Base-by-base conservation (phyloP, 2,329 filamentous ascomycete species). In the Xylogone sp. region DNA sequence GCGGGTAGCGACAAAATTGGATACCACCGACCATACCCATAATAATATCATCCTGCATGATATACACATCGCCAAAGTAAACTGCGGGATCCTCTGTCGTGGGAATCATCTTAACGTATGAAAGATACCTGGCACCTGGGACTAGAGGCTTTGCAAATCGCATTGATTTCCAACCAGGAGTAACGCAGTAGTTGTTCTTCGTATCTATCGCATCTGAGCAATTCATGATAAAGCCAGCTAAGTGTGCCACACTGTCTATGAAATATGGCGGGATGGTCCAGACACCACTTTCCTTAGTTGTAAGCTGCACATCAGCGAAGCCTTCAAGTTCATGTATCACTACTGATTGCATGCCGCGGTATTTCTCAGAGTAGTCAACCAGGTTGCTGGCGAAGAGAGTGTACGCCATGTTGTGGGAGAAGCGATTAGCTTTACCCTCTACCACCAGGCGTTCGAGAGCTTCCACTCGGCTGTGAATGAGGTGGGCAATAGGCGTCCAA, bases 351-450 rank as follows among this genome's bases (percentile, higher is more conserved):
- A 63, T 58, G 13, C 46, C 51, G 12, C 53, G 51, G 47, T 56
- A 62, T 21, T 56, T 52, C 3, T 52, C 29, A n/a, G 45, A 29
- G 48, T 56, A 64, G 19, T 56, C 45, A n/a, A 54, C 61, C 12
- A 62, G 44, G 65, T 42, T 61, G 39, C 50, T 58, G 21, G 52
- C 46, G 45, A 61, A 55, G 8, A 60, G 45, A 2, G 31, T 43
- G 47, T 63, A 63, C 6, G 53, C 54, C 52, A 61, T 55, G 8
- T 77, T 78, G 21, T 76, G 75, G 53, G 80, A 75, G 48, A 84
- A 74, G 56, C 78, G 76, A 65, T 82, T 79, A 29, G 79, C 78
- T 45, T 74, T 74, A 24, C 80, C 80, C 46, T 71, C 75, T 53
- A 75, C 68, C 1, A 77, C 76, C 62, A 78, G 78, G 54, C 75